Percentiles rank a stretch among this genome's conserved stretches.
phyloP scores from a whole-genome alignment of 2,329 filamentous ascomycete species.

The Fusarium sp. region DNA sequence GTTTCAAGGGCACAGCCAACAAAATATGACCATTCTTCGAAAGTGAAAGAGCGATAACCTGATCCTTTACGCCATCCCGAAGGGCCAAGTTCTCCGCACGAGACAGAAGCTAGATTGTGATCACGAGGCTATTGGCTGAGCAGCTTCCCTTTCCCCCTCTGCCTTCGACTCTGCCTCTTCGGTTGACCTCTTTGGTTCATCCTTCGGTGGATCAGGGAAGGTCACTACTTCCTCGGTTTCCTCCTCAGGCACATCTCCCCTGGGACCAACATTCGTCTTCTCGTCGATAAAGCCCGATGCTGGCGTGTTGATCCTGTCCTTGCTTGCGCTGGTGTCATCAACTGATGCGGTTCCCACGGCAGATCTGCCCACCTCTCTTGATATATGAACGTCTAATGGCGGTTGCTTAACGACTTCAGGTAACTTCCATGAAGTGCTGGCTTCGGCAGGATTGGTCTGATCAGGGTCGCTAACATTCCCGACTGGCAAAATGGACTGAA shows the following conservation, averaged over 20 bases:
- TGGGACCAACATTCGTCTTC: background rate
- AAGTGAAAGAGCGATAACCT: background rate
- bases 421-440: background rate
- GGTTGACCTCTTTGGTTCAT: background rate
- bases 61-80: background rate
- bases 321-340: background rate
- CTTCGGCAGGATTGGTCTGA: background rate
- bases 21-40: background rate
- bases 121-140: background rate
- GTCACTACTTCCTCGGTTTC: background rate
- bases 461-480: background rate
- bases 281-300: background rate
- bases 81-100: background rate
- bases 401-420: background rate
- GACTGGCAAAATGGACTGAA: background rate
- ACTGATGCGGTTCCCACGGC: background rate
- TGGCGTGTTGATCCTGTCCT: background rate
- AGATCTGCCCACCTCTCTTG: background rate
- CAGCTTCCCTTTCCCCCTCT: background rate
- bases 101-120: background rate
- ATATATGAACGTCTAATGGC: background rate
- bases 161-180: background rate
- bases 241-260: background rate
- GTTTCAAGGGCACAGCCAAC: background rate
- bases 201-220: background rate